Base-by-base conservation (phyloP, 2,329 filamentous ascomycete genomes). In the Fusarium multiceps region DNA sequence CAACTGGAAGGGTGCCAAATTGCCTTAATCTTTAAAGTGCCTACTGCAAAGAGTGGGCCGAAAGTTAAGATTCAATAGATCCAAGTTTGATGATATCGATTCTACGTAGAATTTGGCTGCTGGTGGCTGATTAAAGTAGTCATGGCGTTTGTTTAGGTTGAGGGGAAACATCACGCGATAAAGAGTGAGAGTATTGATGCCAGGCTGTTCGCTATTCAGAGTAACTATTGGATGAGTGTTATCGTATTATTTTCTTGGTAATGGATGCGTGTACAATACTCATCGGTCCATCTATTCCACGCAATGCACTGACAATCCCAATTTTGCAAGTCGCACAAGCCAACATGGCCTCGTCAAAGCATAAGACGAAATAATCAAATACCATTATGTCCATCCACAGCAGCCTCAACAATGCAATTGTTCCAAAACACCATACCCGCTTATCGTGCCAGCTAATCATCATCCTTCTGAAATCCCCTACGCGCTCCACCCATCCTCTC, bases 401-500 rank as follows among this genome's bases (percentile, higher is more conserved):
- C 34, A 37, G 34, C 34, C 34, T 28, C 16, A 28, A 12, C 25
- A 27, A 46, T 46, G 23, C 34, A 37, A 37, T n/a, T 37, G 34
- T 37, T 2, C n/a, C 23, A 41, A 41, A 32, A 23, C n/a, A 18
- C 12, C 13, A 41, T 28, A 27, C 5, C 25, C 25, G 41, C 32
- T 1, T 23, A 4, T 20, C 30, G n/a, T 18, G 16, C 23, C 50
- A 14, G 20, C 74, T 73, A 83, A 51, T 84, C 80, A 23, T 86
- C 81, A n/a, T 86, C 84, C 63, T 76, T 78, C 61, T 83, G 81
- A 27, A 82, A 80, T 2, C 82, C 82, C 54, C 82, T 82, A 54
- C 82, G 78, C 14, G 82, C 81, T 37, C 85, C 80, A 2, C 85
- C 85, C 69, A 88, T 83, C 7, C 86, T 81, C 71, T 87, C 84